Conservation (phyloP, 2,329 filamentous ascomycete species). For the Talaromyces sp. region DNA sequence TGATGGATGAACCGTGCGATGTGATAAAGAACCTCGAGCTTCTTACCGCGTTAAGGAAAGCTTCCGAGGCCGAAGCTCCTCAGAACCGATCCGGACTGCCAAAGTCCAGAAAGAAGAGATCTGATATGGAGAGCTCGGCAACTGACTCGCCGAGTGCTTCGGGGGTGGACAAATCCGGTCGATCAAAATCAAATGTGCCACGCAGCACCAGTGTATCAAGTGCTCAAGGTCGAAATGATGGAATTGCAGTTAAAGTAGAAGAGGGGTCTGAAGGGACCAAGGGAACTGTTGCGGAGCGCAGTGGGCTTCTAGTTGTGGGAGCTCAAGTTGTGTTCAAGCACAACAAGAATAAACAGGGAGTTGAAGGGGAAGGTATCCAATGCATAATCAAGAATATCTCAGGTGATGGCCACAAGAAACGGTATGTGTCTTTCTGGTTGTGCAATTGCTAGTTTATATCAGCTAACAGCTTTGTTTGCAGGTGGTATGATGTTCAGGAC, state of each 20-base stretch:
- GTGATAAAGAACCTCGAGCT: constrained; percentile 55
- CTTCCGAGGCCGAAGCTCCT: constrained; percentile 50
- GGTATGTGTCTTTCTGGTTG: constrained; percentile 42
- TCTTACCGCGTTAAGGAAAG: constrained; percentile 51
- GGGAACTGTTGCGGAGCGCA: constrained; percentile 48
- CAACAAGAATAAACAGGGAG: constrained; percentile 53
- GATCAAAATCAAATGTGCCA: constrained; percentile 44
- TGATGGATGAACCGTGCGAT: constrained; percentile 53
- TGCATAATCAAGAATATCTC: constrained; percentile 75
- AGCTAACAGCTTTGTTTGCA: constrained; percentile 18
- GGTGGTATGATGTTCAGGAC: constrained; percentile 74
- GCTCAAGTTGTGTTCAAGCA: constrained; percentile 56
- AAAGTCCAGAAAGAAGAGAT: constrained; percentile 52
- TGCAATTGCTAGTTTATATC: neutral
- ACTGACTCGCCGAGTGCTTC: constrained; percentile 51
- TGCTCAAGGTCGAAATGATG: constrained; percentile 40
- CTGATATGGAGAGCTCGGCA: constrained; percentile 47
- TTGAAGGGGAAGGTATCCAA: constrained; percentile 64
- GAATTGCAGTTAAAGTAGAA: constrained; percentile 44
- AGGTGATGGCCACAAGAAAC: constrained; percentile 71
- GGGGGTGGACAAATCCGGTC: constrained; percentile 46
- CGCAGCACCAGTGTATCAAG: constrained; percentile 49
- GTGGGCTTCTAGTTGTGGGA: constrained; percentile 48
- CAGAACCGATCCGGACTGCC: constrained; percentile 40
- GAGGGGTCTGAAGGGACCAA: constrained; percentile 48